Evolutionary conservation across 257 asterid species (phyloP).

Genomic region (Echium plantagineum): DNA sequence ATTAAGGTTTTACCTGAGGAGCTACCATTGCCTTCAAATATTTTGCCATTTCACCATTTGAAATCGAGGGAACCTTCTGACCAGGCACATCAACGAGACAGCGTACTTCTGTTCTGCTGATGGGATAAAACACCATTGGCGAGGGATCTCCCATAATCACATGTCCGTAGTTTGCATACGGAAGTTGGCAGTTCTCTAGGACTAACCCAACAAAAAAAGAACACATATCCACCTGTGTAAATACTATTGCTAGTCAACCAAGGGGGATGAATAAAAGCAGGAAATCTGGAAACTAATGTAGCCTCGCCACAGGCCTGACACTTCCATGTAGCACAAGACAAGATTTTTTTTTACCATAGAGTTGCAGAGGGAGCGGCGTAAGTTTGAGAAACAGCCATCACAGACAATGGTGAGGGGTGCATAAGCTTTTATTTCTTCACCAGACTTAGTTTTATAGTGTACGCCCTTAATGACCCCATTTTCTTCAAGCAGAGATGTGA

Average conservation of each 20-base stretch:
- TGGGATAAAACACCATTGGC: slow-evolving; percentile 46
- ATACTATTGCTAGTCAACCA: not conserved
- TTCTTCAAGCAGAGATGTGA: slow-evolving; percentile 51
- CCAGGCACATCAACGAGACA: slow-evolving; percentile 57
- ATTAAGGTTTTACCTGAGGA: slow-evolving; percentile 30
- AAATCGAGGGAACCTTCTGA: slow-evolving; percentile 42
- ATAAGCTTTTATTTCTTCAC: slow-evolving; percentile 40
- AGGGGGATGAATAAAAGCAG: too few species aligned
- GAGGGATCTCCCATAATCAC: slow-evolving; percentile 44
- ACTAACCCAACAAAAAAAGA: slow-evolving; percentile 53
- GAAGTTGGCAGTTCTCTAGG: slow-evolving; percentile 43
- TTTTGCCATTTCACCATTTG: slow-evolving; percentile 43
- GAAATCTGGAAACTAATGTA: too few species aligned
- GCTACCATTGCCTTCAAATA: slow-evolving; percentile 38
- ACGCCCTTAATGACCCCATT: slow-evolving; percentile 45
- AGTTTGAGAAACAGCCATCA: slow-evolving; percentile 64
- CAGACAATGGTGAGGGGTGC: slow-evolving; percentile 66
- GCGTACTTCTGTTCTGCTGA: slow-evolving; percentile 42
- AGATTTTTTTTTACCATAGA: slow-evolving; percentile 66
- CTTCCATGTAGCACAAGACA: too few species aligned
- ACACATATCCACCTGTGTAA: slow-evolving; percentile 40
- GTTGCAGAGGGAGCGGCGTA: slow-evolving; percentile 50
- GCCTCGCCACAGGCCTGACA: too few species aligned
- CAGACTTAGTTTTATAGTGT: slow-evolving; percentile 41
- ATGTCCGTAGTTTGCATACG: slow-evolving; percentile 42